Conservation (phyloP, 2,329 filamentous ascomycete species). For the Scedosporium boydii region DNA sequence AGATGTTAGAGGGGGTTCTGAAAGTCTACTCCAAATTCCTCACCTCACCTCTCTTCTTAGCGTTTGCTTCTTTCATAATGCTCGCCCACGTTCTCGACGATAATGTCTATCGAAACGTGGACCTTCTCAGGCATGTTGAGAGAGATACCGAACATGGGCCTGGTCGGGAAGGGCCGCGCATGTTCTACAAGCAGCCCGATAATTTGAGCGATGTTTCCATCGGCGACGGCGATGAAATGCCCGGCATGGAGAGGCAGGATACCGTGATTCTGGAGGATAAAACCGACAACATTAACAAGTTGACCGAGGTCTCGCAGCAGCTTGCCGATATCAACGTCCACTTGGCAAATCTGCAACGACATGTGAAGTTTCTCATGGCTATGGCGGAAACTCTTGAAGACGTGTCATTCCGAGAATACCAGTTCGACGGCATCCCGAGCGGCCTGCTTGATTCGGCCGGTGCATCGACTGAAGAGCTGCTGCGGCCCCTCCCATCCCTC, state of each 20-base stretch:
- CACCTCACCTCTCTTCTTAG: conserved; percentile 6
- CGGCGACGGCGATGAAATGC: not conserved
- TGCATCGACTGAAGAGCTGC: not conserved
- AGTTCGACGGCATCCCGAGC: not conserved
- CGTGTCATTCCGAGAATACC: not conserved
- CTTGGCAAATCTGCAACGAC: conserved; percentile 8
- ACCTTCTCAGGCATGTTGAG: conserved; percentile 3
- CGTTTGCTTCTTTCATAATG: conserved; percentile 6
- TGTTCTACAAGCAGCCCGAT: not conserved
- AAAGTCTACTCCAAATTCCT: not conserved
- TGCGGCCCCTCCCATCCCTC: not conserved
- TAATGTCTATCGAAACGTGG: conserved; percentile 6
- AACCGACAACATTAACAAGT: not conserved
- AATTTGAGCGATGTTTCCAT: not conserved
- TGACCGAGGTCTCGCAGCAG: conserved; percentile 8
- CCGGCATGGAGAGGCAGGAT: not conserved
- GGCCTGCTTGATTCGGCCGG: not conserved
- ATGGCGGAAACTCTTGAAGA: conserved; percentile 4
- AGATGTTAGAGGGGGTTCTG: not conserved
- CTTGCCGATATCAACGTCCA: conserved; percentile 8
- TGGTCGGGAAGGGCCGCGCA: not conserved
- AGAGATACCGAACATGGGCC: conserved; percentile 6
- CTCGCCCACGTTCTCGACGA: conserved; percentile 5
- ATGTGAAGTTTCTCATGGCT: conserved; percentile 4
- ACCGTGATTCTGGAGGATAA: not conserved